Conservation (phyloP, 2,329 filamentous ascomycete genomes). For the Beauveria varroae region DNA sequence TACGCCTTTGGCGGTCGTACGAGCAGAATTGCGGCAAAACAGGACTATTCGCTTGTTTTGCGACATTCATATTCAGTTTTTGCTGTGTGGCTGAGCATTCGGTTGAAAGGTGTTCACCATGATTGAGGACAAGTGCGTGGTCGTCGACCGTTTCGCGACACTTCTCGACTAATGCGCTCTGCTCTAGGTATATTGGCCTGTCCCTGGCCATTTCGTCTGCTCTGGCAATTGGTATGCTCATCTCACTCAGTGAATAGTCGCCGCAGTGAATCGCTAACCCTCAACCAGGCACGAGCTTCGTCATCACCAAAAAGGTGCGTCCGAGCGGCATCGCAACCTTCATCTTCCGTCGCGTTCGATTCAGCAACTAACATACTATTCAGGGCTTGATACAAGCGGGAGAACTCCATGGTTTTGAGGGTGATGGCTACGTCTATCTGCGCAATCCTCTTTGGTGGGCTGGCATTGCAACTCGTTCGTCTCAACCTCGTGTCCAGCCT, state of each 20-base stretch:
- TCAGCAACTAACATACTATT: not conserved
- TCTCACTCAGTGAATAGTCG: not conserved
- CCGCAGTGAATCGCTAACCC: constrained; percentile 7
- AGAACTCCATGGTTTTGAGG: constrained; percentile 89
- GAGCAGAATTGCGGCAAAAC: not conserved
- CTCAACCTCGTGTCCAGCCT: not conserved
- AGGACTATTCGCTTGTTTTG: not conserved
- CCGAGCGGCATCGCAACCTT: not conserved
- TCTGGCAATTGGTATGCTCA: constrained; percentile 7
- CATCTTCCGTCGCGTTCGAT: not conserved
- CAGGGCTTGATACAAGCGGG: constrained; percentile 86
- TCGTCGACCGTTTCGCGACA: not conserved
- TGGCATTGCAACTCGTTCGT: constrained; percentile 79
- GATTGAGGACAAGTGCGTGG: constrained; percentile 10
- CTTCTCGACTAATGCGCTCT: not conserved
- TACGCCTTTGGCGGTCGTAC: not conserved
- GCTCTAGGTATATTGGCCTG: constrained; percentile 7
- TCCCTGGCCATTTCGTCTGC: constrained; percentile 9
- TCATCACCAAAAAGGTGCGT: constrained; percentile 93
- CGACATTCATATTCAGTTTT: not conserved
- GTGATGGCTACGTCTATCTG: constrained; percentile 90
- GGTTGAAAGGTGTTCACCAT: not conserved
- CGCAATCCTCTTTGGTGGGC: constrained; percentile 97
- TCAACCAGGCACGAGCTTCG: constrained; percentile 77
- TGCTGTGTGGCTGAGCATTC: not conserved